Base-by-base conservation (phyloP, 441 rosid species). In the Eruca vesicaria region DNA sequence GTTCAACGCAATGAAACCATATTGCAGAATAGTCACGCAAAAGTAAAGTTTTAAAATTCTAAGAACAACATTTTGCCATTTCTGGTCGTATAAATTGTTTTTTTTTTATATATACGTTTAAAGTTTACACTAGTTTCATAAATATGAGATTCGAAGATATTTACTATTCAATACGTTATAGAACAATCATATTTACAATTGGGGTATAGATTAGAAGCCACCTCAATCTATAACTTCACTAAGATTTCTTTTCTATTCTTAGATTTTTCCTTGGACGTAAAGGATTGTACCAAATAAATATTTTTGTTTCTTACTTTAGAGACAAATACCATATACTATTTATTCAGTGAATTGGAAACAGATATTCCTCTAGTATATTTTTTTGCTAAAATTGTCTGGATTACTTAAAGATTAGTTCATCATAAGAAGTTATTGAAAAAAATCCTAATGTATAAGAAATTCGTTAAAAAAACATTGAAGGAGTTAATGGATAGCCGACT, bases 21-120 rank as follows among this genome's bases (percentile, higher is more conserved):
- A 18, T 35, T 28, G 1, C 64, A 53, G 48, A 75, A 31, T 52
- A n/a, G 65, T 69, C 33, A 69, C 69, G 50, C 18, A 26, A 20
- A 66, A 16, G 20, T 59, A 53, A 16, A 52, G 35, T 28, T 26
- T 28, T 53, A 10, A 7, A 28, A 10, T 62, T 38, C 56, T 19
- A 29, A 48, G 29, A 29, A 36, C 10, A 76, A 11, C 7, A 55
- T 19, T 55, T 76, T 76, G 26, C 65, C 43, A 75, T 61, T 20
- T 33, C 19, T 21, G 18, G 23, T 50, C 56, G 23, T 50, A n/a
- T 43, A 43, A 14, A 41, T 14, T 43, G 15, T 36, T 36, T 23
- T 23, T 23, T 23, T 23, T 23, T 23, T 23, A 1, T 23, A 1
- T 23, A 29, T 41, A 41, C 15, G 15, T 41, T 41, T 41, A 5